phyloP scores from a whole-genome alignment of 2,329 filamentous ascomycete genomes.

The Dactylellina haptotyla region DNA sequence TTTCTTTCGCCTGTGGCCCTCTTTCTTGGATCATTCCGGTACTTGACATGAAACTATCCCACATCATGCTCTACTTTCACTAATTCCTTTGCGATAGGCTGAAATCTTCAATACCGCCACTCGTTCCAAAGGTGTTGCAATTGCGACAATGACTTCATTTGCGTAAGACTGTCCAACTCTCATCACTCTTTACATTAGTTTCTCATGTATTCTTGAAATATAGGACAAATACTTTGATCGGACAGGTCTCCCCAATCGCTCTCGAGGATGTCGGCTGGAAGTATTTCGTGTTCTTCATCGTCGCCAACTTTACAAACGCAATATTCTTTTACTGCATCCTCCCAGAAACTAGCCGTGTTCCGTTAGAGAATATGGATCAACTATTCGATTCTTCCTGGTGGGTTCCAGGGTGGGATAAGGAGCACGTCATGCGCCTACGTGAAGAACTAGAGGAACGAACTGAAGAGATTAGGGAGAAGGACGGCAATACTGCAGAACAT shows the following conservation, averaged over 20 bases:
- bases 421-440: conserved; percentile 62
- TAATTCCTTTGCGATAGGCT: conserved; percentile 64
- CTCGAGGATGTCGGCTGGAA: conserved; percentile 64
- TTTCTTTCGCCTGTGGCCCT: conserved; percentile 76
- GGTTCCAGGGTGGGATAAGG: conserved; percentile 69
- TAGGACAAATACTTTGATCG: conserved; percentile 71
- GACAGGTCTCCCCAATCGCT: conserved; percentile 72
- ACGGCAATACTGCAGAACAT: conserved; percentile 58
- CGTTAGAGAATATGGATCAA: conserved; percentile 75
- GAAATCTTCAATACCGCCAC: conserved; percentile 83
- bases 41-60: conserved; percentile 14
- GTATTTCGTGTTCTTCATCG: conserved; percentile 69
- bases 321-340: conserved; percentile 75
- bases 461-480: conserved; percentile 69
- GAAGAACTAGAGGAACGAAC: conserved; percentile 71
- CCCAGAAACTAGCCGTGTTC: conserved; percentile 72
- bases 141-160: conserved; percentile 77
- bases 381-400: conserved; percentile 73
- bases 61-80: conserved; percentile 60
- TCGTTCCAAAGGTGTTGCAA: conserved; percentile 76
- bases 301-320: conserved; percentile 76
- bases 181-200: background rate
- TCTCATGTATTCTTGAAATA: conserved; percentile 11
- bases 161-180: conserved; percentile 61
- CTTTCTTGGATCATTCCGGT: conserved; percentile 69